Base-by-base conservation (phyloP, 1,139 yeast species). In the Blastobotrys serpentis region DNA sequence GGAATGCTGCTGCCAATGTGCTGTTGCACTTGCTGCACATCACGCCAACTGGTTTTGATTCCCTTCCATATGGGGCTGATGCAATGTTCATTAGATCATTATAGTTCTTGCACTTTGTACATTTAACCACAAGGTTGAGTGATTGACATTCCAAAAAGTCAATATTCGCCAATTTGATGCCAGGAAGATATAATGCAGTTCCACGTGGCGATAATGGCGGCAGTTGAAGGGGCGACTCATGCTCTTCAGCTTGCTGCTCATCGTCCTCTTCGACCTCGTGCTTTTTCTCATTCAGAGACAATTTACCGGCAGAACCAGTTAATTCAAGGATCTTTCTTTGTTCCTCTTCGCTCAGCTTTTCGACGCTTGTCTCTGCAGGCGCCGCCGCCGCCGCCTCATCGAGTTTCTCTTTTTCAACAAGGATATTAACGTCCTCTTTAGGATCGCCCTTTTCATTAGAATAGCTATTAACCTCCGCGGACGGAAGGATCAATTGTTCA, bases 31-130 rank as follows among this genome's bases (percentile, higher is more conserved):
- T 68, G 18, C 59, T 54, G 51, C 75, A 71, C 8, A 59, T 50
- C 14, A 56, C 56, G 4, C 64, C 63, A 2, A 58, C 55, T 0
- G 71, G 67, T 52, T 67, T 68, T 5, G 69, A 59, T 19, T 65
- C 66, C 34, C 62, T 57, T 2, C 70, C 72, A 52, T 66, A 68
- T 11, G 69, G 69, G 2, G 66, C 70, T 14, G 70, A 60, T n/a
- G 57, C 58, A 23, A 68, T 45, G 44, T 65, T 63, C 34, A 54
- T 52, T 42, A 69, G 49, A 39, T 70, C 72, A 42, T 65, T 67
- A 23, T 54, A 53, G 3, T 68, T 58, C 52, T 69, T 67, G 58
- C 75, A 71, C 16, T 72, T 60, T 16, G 57, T 61, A 51, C 75
- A 71, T 34, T 60, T 62, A 33, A 71, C 68, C 17, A 65, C 63